phyloP scores from a whole-genome alignment of 345 rosid genomes.

The Boechera stricta region DNA sequence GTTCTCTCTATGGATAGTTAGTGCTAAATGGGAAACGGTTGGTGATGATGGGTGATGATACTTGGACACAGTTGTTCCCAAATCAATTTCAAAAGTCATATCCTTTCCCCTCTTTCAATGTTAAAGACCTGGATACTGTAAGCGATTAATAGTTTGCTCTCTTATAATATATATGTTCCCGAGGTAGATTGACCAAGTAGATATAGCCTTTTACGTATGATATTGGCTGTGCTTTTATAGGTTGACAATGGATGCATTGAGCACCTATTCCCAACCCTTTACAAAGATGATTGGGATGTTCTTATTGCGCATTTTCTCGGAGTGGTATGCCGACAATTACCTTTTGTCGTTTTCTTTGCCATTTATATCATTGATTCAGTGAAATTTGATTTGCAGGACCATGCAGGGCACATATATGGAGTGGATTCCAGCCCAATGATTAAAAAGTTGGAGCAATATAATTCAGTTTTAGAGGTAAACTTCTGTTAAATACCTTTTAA shows the following conservation, averaged over 20 bases:
- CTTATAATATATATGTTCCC: not conserved
- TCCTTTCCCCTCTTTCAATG: constrained; percentile 95
- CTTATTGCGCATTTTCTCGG: constrained; percentile 98
- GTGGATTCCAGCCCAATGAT: constrained; percentile 87
- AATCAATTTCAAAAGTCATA: constrained; percentile 78
- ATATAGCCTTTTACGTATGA: constrained; percentile 4
- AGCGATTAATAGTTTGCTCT: constrained; percentile 22
- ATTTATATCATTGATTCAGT: constrained; percentile 27
- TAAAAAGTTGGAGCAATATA: constrained; percentile 87
- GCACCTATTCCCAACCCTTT: constrained; percentile 71
- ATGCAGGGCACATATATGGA: constrained; percentile 92
- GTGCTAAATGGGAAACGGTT: constrained; percentile 78
- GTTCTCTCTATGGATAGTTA: constrained; percentile 52
- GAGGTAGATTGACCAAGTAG: not conserved
- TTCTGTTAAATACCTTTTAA: constrained; percentile 22
- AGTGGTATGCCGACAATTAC: constrained; percentile 59
- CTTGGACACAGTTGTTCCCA: constrained; percentile 93
- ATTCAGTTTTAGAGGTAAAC: constrained; percentile 72
- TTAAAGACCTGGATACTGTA: constrained; percentile 91
- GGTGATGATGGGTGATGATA: constrained; percentile 96
- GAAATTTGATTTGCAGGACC: constrained; percentile 64
- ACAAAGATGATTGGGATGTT: constrained; percentile 90
- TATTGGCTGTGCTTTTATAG: constrained; percentile 43
- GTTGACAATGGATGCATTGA: constrained; percentile 95
- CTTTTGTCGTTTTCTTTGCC: constrained; percentile 13